Evolutionary conservation across 768 basidiomycete species (phyloP), one percentile per base, ranked within the genome.

Genomic region (Calocybe indica): DNA sequence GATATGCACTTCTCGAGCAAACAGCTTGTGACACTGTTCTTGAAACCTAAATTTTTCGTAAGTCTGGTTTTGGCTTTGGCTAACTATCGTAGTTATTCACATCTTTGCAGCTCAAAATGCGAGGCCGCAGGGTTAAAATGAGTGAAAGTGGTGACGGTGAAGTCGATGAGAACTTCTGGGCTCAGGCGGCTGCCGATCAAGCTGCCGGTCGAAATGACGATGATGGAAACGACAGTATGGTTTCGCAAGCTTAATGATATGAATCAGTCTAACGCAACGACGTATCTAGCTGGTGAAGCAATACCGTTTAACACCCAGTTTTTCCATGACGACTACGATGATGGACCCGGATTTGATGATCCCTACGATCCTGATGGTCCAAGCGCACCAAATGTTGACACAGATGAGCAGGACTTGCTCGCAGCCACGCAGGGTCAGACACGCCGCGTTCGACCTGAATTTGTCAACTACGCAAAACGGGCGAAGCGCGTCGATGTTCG

Each of bases 111-210:
- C 68, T 97, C 34, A 88, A 82, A 59, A 93, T 96, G 92, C 83
- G 93, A 10, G 88, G 89, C 6, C 82, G 82, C 46, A 74, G 75
- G 34, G 79, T 74, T 40, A 58, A 62, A 55, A 67, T 74, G 55
- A 80, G 83, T 48, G 75, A 80, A 47, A 73, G 76, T 29, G 80
- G 76, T 29, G 85, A 92, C 53, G 92, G 88, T 29, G 93, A 96
- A 64, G 84, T 95, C 28, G 95, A 97, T 60, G 92, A 94, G 67
- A 83, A 88, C 52, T 98, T 93, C 72, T 98, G 96, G 96, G 94
- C 93, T 0, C 88, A 92, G 57, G 92, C 91, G 4, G 93, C 92
- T 7, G 91, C 90, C 0, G 81, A 88, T 43, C 84, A 89, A 63
- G 83, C 82, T 10, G 85, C 78, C 7, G 80, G 71, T 7, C 78